These are phyloP conservation scores for Debaryomyces sp. DNA, from an alignment of 1,139 yeast genomes.

Conservation along the genomic window DNA sequence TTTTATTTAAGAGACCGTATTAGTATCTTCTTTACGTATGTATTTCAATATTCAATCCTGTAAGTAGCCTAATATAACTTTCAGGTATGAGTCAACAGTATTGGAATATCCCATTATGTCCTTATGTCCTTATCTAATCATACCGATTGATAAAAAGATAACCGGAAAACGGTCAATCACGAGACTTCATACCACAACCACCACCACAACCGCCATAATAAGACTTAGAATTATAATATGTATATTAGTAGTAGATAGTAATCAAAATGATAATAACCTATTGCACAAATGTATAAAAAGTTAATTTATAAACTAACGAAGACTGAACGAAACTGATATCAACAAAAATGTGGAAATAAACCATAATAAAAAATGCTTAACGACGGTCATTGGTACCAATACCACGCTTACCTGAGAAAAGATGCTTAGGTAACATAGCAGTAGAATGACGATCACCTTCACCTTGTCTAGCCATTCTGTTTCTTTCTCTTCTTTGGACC, in stretches of 20 bases:
- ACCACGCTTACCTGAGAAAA: conserved; percentile 96
- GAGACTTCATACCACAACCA: conserved; percentile 1
- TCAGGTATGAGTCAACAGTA: neutral
- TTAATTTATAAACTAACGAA: conserved; percentile 4
- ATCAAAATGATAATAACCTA: conserved; percentile 8
- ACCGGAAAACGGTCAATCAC: conserved; percentile 7
- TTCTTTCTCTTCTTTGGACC: conserved; percentile 91
- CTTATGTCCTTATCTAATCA: conserved; percentile 9
- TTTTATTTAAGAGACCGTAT: neutral
- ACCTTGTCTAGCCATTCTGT: conserved; percentile 90
- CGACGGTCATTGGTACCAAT: conserved; percentile 83
- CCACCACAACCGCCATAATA: conserved; percentile 1
- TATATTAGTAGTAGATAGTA: conserved; percentile 5
- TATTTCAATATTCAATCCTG: neutral
- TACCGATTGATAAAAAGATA: conserved; percentile 5
- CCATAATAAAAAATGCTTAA: conserved; percentile 25
- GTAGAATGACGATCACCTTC: conserved; percentile 93
- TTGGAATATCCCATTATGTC: neutral
- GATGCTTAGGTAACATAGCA: conserved; percentile 87
- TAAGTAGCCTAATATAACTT: neutral
- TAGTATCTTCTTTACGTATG: neutral
- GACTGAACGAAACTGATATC: neutral
- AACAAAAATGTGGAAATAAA: conserved; percentile 4
- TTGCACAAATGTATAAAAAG: conserved; percentile 8
- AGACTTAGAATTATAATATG: neutral